These are phyloP conservation scores for Phaeosphaeria sp. DNA, from an alignment of 2,329 filamentous ascomycete genomes.

Conservation along the genomic window DNA sequence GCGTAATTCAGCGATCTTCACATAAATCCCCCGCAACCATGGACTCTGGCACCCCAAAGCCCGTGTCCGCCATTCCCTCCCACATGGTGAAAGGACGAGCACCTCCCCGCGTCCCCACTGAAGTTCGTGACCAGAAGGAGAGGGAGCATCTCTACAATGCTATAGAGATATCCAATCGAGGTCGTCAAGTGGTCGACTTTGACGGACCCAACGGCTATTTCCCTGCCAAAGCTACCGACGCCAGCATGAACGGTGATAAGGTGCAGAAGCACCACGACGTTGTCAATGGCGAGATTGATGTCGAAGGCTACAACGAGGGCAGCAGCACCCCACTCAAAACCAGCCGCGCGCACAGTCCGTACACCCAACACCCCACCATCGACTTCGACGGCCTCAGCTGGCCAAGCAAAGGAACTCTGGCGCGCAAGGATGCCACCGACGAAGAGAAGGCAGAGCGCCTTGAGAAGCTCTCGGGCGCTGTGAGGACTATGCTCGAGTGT, in stretches of 20 bases:
- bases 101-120: constrained; percentile 55
- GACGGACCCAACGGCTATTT: constrained; percentile 45
- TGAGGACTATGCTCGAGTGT: constrained; percentile 69
- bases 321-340: constrained; percentile 60
- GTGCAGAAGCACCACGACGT: constrained; percentile 24
- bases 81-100: constrained; percentile 65
- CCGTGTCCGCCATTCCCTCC: constrained; percentile 61
- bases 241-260: constrained; percentile 19
- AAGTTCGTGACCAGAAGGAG: constrained; percentile 58
- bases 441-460: constrained; percentile 65
- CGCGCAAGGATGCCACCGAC: constrained; percentile 64
- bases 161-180: constrained; percentile 64
- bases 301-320: constrained; percentile 62
- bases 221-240: constrained; percentile 26
- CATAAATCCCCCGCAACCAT: constrained; percentile 41
- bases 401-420: constrained; percentile 68
- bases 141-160: constrained; percentile 65
- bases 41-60: constrained; percentile 53
- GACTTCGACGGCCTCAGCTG: constrained; percentile 65
- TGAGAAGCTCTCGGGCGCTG: constrained; percentile 67
- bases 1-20: constrained; percentile 2
- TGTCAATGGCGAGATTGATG: constrained; percentile 42
- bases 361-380: constrained; percentile 58
- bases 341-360: constrained; percentile 60
- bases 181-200: constrained; percentile 55